Evolutionary conservation across 1,284 basidiomycete genomes (phyloP), one percentile per base, ranked within the genome.

Genomic region (Mycena citricolor): DNA sequence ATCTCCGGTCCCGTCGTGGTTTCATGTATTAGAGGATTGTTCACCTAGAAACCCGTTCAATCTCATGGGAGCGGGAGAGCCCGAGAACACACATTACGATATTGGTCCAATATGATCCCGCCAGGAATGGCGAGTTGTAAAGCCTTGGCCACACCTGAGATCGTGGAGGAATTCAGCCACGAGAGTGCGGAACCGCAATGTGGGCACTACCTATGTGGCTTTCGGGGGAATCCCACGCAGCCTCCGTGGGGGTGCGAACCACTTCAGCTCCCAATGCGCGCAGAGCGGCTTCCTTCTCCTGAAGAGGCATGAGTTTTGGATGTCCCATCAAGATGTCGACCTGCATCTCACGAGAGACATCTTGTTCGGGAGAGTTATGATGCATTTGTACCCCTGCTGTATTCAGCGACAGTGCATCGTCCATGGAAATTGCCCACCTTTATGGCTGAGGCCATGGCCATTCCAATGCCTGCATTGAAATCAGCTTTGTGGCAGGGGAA

Each of bases 281-380:
- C 33, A 99, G 74, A 29, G 91, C 81, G 8, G 91, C 90, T 69
- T 95, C 93, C 68, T 99, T 99, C 70, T 99, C 94, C 80, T 84
- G 56, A 33, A 21, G 21, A 10, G 42, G 29, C n/a, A 42, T 36
- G 39, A 44, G 43, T 33, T 22, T 22, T 30, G 23, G 5, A 28
- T 16, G 6, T 17, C 8, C 6, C 5, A 40, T 1, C 8, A n/a
- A 22, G 33, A 39, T 21, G 23, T n/a, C 34, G 10, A 5, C 43
- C n/a, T n/a, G 16, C 37, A 24, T 64, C 77, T 44, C 47, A 83
- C 81, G 47, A 86, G 68, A 4, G 89, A 93, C 95, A 98, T 99
- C 73, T 98, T 99, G 61, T 94, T 86, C 36, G 94, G 95, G 62
- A 97, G 73, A 44, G 92, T 94, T 65, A 99, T 99, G 63, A 99